These are phyloP conservation scores for Hypholoma fasciculare DNA, from an alignment of 768 basidiomycete species.

Conservation along the genomic window DNA sequence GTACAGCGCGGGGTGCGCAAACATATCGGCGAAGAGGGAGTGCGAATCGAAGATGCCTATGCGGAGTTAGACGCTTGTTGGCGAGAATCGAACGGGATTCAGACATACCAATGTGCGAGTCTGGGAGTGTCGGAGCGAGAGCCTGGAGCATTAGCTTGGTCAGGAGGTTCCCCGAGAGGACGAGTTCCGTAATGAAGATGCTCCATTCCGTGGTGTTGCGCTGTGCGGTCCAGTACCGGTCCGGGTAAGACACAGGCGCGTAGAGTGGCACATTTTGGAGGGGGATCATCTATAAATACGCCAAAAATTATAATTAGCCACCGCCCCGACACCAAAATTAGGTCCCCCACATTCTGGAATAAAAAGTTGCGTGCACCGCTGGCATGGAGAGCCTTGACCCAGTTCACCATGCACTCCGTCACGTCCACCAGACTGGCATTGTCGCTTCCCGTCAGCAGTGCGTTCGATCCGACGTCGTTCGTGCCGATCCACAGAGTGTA, in stretches of 20 bases:
- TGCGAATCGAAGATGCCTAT: conserved; percentile 64
- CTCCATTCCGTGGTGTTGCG: conserved; percentile 61
- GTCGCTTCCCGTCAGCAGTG: conserved; percentile 52
- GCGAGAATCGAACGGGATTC: background rate
- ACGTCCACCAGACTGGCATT: conserved; percentile 59
- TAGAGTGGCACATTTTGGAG: conserved; percentile 51
- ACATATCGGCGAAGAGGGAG: conserved; percentile 60
- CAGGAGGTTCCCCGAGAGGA: conserved; percentile 50
- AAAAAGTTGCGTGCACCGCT: conserved; percentile 66
- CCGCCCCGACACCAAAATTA: background rate
- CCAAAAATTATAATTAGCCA: background rate
- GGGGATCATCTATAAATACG: conserved; percentile 50
- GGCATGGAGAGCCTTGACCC: conserved; percentile 55
- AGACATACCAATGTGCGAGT: conserved; percentile 56
- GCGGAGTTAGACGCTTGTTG: background rate
- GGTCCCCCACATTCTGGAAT: conserved; percentile 61
- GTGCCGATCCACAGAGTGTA: conserved; percentile 73
- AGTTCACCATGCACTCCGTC: conserved; percentile 56
- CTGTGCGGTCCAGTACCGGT: conserved; percentile 46
- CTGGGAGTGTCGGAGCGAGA: conserved; percentile 46
- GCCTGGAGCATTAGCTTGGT: conserved; percentile 50
- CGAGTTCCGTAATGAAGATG: conserved; percentile 53
- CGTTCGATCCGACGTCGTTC: conserved; percentile 58
- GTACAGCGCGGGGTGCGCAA: conserved; percentile 47
- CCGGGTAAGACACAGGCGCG: conserved; percentile 45